Evolutionary conservation across 768 basidiomycete genomes (phyloP).

Genomic region (Gyrodon lividus): DNA sequence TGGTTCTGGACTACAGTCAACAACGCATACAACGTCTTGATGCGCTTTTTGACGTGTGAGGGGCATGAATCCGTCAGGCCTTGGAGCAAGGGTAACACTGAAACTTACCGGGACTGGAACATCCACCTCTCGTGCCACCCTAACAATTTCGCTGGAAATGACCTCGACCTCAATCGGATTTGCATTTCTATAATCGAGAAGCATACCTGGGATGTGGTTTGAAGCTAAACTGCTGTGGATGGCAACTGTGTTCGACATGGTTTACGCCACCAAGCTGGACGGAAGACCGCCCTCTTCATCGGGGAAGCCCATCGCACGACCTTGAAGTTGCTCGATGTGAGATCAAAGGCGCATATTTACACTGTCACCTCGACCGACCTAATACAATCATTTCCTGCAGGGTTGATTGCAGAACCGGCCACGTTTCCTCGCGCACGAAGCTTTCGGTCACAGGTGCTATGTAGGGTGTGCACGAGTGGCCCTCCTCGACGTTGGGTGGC

Average conservation of each 20-base stretch:
- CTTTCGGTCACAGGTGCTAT: slow-evolving; percentile 41
- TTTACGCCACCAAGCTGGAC: slow-evolving; percentile 38
- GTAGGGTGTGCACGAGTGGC: slow-evolving; percentile 39
- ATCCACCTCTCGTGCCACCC: slow-evolving; percentile 14
- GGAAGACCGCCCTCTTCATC: slow-evolving; percentile 47
- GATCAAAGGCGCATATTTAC: not conserved
- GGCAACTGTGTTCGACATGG: slow-evolving; percentile 38
- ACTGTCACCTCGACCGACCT: slow-evolving; percentile 24
- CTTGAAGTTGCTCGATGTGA: slow-evolving; percentile 7
- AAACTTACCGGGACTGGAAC: slow-evolving; percentile 16
- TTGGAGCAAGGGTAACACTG: not conserved
- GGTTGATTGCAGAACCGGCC: slow-evolving; percentile 47
- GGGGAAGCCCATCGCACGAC: slow-evolving; percentile 37
- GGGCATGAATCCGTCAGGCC: not conserved
- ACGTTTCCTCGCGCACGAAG: slow-evolving; percentile 40
- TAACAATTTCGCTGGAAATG: slow-evolving; percentile 54
- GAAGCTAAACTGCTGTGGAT: slow-evolving; percentile 43
- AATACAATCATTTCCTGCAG: slow-evolving; percentile 46
- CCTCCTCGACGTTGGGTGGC: slow-evolving; percentile 35
- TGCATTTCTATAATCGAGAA: slow-evolving; percentile 49
- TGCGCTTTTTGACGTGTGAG: slow-evolving; percentile 38
- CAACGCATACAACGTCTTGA: slow-evolving; percentile 60
- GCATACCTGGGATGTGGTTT: slow-evolving; percentile 58
- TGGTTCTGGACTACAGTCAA: slow-evolving; percentile 63
- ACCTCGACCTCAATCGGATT: slow-evolving; percentile 67